A percentile compares a stretch with the other conserved stretches of the same genome.
Conservation (phyloP, 1,139 yeast species). For the Kazachstania sp. region DNA sequence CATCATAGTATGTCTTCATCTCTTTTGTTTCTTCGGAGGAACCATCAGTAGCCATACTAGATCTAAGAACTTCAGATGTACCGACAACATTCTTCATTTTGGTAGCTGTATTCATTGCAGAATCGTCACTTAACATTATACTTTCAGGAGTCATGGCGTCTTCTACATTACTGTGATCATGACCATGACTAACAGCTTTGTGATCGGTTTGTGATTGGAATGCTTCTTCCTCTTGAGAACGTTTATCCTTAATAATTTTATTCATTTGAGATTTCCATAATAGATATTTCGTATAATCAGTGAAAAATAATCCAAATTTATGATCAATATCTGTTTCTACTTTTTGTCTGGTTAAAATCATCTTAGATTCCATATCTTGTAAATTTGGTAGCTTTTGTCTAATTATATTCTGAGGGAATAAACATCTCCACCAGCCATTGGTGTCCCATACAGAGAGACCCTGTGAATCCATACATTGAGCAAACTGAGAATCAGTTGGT, state of each 20-base stretch:
- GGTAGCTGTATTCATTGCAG: neutral
- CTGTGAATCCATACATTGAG: conserved; percentile 50
- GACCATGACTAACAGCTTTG: neutral
- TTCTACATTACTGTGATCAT: neutral
- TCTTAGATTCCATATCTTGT: conserved; percentile 1
- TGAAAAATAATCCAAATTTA: conserved; percentile 43
- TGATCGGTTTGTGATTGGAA: conserved; percentile 12
- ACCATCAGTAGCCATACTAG: conserved; percentile 44
- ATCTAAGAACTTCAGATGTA: conserved; percentile 39
- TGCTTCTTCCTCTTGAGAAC: conserved; percentile 12
- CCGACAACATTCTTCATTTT: conserved; percentile 40
- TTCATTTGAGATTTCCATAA: conserved; percentile 54
- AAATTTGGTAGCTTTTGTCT: conserved; percentile 18
- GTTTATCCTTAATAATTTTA: conserved; percentile 34
- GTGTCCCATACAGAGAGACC: conserved; percentile 77
- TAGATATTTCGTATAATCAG: conserved; percentile 54
- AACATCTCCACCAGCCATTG: conserved; percentile 78
- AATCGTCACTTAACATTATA: conserved; percentile 14
- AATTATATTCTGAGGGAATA: conserved; percentile 56
- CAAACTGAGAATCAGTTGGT: conserved; percentile 55
- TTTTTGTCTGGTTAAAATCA: conserved; percentile 43
- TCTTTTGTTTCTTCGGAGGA: conserved; percentile 42
- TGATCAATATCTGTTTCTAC: conserved; percentile 34
- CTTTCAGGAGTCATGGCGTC: conserved; percentile 29
- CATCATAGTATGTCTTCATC: conserved; percentile 47